Evolutionary conservation across 2,329 filamentous ascomycete genomes (phyloP), one percentile per base, ranked within the genome.

Genomic region (Cordyceps pruinosa): DNA sequence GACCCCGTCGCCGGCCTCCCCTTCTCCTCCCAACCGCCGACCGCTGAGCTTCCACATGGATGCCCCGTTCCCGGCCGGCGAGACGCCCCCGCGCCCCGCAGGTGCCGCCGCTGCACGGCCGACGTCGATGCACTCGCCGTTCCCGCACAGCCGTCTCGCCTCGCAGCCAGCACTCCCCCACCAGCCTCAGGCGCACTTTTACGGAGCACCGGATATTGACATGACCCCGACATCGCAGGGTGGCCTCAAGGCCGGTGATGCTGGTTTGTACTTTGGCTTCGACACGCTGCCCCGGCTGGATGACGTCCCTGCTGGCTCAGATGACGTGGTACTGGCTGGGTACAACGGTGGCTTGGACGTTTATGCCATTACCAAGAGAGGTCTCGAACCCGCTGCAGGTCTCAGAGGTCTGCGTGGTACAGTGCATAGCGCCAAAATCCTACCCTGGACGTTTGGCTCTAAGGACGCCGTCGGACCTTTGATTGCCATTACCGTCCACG

Each of bases 261-360:
- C 81, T 45, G 89, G 88, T 8, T 90, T 88, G 63, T 89, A 87
- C 68, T 94, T 90, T 68, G 86, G 87, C 6, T 91, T 96, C 65
- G 92, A 96, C 68, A 84, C 78, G 2, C 76, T 95, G 44, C 78
- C 80, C 2, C 69, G 73, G n/a, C 69, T 71, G 41, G 64, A 66
- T 7, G 69, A 73, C 54, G 68, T 69, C 54, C 63, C 63, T 17
- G 65, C 71, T 56, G 74, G 74, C 34, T 73, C 74, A 55, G 81
- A 88, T 65, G 86, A 87, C 69, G 83, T 89, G 26, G 75, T 91
- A 45, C 71, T 96, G 5, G 82, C 90, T 9, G 92, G 92, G 1
- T 90, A 86, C 63, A 88, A 96, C 68, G 89, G 90, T 42, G 86
- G 86, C 1, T 68, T 97, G 50, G 87, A 93, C 61, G 80, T 96